Conservation (phyloP, 2,329 filamentous ascomycete species). For the Ophidiomyces ophidiicola region DNA sequence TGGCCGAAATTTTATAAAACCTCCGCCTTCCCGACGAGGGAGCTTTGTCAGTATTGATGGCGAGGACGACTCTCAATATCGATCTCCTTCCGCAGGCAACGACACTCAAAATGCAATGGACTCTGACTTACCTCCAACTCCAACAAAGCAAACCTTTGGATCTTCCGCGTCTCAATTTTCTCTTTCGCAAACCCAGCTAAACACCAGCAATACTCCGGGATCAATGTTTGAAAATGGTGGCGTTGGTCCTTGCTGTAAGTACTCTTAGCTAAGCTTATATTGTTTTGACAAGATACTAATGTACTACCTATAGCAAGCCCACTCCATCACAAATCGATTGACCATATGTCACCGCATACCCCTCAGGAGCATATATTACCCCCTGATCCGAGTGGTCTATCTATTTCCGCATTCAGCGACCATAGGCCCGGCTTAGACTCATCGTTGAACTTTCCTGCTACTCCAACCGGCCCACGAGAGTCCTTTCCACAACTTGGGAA, state of each 20-base stretch:
- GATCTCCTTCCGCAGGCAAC: constrained; percentile 43
- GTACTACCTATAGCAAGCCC: constrained; percentile 47
- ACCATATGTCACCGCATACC: constrained; percentile 56
- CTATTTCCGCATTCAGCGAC: constrained; percentile 56
- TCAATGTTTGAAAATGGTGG: constrained; percentile 18
- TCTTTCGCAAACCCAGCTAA: constrained; percentile 14
- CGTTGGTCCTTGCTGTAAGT: constrained; percentile 28
- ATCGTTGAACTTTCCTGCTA: constrained; percentile 54
- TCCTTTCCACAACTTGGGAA: constrained; percentile 47
- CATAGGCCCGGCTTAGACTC: constrained; percentile 31
- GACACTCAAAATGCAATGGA: constrained; percentile 51
- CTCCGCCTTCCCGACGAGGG: constrained; percentile 42
- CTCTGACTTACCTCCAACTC: constrained; percentile 76
- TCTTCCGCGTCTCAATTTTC: constrained; percentile 18
- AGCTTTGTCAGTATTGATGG: constrained; percentile 75
- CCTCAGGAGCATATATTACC: constrained; percentile 63
- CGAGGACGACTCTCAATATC: constrained; percentile 53
- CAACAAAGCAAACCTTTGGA: constrained; percentile 54
- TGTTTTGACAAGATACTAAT: constrained; percentile 8
- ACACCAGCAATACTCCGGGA: constrained; percentile 15
- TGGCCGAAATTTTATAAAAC: constrained; percentile 42
- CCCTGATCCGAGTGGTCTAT: constrained; percentile 68
- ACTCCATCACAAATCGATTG: constrained; percentile 42
- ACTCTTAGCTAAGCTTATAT: constrained; percentile 3
- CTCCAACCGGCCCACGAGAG: constrained; percentile 59